A percentile compares a stretch with the other conserved stretches of the same genome.
Conservation (phyloP, 768 basidiomycete species). For the Mycena filopes region DNA sequence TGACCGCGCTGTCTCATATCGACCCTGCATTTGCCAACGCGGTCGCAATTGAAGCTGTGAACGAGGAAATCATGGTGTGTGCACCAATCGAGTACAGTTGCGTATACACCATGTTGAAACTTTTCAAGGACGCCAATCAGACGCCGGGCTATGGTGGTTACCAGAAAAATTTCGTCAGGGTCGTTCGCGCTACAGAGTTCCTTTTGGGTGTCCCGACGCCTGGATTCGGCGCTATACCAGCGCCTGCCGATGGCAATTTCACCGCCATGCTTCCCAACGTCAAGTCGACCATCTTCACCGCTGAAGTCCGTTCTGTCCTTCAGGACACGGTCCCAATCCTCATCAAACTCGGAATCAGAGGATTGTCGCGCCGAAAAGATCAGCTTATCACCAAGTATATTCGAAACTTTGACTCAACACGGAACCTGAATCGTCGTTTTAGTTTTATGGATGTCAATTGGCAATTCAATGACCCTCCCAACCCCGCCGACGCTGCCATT, state of each 20-base stretch:
- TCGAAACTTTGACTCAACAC: constrained; percentile 10
- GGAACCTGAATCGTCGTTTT: no score
- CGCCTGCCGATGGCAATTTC: constrained; percentile 37
- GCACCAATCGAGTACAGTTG: no score
- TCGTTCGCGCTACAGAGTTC: constrained; percentile 73
- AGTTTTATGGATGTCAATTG: constrained; percentile 88
- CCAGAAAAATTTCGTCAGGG: constrained; percentile 75
- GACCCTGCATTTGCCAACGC: constrained; percentile 74
- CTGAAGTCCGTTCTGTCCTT: constrained; percentile 44
- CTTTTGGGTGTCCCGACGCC: constrained; percentile 64
- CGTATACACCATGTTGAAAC: no score
- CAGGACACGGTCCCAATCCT: constrained; percentile 51
- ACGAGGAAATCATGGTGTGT: constrained; percentile 55
- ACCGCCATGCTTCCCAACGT: constrained; percentile 38
- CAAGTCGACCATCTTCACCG: constrained; percentile 37
- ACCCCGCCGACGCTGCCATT: constrained; percentile 73
- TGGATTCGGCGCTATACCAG: constrained; percentile 37
- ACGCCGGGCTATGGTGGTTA: constrained; percentile 80
- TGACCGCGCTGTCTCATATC: constrained; percentile 77
- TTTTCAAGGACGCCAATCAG: constrained; percentile 72
- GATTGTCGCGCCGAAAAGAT: constrained; percentile 23
- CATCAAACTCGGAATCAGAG: constrained; percentile 37
- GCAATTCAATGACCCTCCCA: constrained; percentile 76
- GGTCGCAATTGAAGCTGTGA: constrained; percentile 79
- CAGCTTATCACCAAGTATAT: constrained; percentile 50